Evolutionary conservation across 169 alveolate genomes (phyloP), one percentile per base, ranked within the genome.

Genomic region (Neospora caninum): DNA sequence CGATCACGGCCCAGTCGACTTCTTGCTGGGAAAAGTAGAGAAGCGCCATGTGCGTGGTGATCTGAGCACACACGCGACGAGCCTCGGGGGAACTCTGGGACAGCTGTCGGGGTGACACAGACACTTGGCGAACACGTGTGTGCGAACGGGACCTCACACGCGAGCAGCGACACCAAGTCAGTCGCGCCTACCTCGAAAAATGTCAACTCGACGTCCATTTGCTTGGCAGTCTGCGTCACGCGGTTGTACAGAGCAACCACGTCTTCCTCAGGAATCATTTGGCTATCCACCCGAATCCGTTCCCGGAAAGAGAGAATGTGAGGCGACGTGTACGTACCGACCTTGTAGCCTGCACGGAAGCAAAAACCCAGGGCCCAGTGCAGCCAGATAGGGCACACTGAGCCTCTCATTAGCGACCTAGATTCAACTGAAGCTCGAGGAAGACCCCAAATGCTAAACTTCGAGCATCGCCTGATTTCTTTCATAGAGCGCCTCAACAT

Each of bases 271-370:
- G 95, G 80, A 78, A 97, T 96, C 41, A 78, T 80, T 69, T 94
- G 82, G 36, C 93, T 83, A 87, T 97, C 93, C 43, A 98, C 96
- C 67, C 95, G 94, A n/a, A 98, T 96, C 92, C 99, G 88, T 91
- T 98, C 99, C 88, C 98, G 94, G 69, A 97, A 96, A 45, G 96
- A 91, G 82, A 96, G 95, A 22, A 98, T 88, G 94, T 98, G 99
- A 49, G 99, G 99, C 53, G 99, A 98, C 0, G 97, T 96, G 95
- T 93, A 98, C 36, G 98, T 73, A 0, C 99, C 99, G 27, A 96
- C 97, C 69, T 93, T 97, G 80, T 91, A 96, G 41, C 98, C 99
- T 64, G 96, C 87, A 31, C 53, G 39, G 42, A 10, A 73, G 25
- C 41, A 31, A 29, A 73, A 31, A 73, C 41, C 10, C 2, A 13